Evolutionary conservation across 2,329 filamentous ascomycete species (phyloP), one percentile per base, ranked within the genome.

Genomic region (Laburnicola sp.): DNA sequence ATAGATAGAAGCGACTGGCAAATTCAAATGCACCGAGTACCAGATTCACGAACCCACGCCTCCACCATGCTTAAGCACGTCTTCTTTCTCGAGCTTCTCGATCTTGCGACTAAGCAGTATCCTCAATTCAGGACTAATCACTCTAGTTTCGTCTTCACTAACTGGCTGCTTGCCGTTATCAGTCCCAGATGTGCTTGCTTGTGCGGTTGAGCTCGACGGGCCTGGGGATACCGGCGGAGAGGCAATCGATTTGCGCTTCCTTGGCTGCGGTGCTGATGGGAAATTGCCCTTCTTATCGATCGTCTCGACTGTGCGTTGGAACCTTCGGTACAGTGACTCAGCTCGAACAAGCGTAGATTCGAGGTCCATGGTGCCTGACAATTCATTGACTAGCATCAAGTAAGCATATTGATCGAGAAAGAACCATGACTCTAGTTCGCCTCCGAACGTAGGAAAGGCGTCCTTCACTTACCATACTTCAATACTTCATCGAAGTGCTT

Each of bases 401-500:
- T 16, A 35, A 35, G 32, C 32, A 35, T 35, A 8, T 0, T 3
- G 37, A 11, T 16, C 31, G 45, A 65, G 31, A 64, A 58, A 34
- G 21, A 53, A 22, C 3, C 21, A 43, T 30, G 31, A 32, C 32
- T 35, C 35, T 25, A 31, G 22, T 31, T 39, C 2, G 26, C 21
- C 21, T 31, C 36, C 16, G 10, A 8, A 45, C 2, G 11, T 11
- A n/a, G 11, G 28, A 27, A 21, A n/a, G 16, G 28, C 10, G 35
- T 30, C 3, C 11, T 27, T 8, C 26, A 78, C 86, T 50, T 82
- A 93, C 89, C 82, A 68, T 97, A 99, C 79, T 99, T 99, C 26
- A 99, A 77, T 28, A 99, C 91, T 73, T 99, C 95, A 59, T 99
- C 94, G 75, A 99, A 99, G 63, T 93, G 89, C 68, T 91, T 84